phyloP scores from a whole-genome alignment of 2,329 filamentous ascomycete species.

The Coniella lustricola region DNA sequence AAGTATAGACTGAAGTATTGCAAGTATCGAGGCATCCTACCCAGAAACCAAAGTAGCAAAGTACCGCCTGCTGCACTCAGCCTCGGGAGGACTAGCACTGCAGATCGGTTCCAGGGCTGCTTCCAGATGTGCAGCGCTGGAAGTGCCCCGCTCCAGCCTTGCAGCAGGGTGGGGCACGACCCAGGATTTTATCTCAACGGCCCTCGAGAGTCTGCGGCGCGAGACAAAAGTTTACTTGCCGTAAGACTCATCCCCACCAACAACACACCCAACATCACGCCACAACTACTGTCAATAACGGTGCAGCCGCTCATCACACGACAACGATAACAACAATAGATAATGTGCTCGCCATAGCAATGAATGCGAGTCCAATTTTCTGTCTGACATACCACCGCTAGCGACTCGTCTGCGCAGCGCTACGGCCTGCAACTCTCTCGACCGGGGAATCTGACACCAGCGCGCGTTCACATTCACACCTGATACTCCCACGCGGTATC shows the following conservation, averaged over 20 bases:
- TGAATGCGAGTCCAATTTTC: background rate
- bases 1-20: too few species aligned
- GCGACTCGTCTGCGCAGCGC: background rate
- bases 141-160: slow-evolving; percentile 1
- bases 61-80: too few species aligned
- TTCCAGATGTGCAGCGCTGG: background rate
- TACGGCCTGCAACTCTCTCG: background rate
- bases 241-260: background rate
- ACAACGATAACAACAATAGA: background rate
- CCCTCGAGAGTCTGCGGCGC: background rate
- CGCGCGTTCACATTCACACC: background rate
- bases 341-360: slow-evolving; percentile 5
- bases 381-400: slow-evolving; percentile 5
- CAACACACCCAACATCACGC: background rate
- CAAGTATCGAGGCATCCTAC: too few species aligned
- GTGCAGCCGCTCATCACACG: background rate
- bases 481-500: background rate
- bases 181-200: background rate
- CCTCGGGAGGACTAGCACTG: too few species aligned
- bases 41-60: too few species aligned
- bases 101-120: background rate
- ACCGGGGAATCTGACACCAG: background rate
- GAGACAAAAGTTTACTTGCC: background rate
- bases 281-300: background rate
- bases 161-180: background rate